Percentiles rank a stretch among this genome's conserved stretches.
These are phyloP conservation scores for Liriodendron chinense DNA, from an alignment of 164 flowering plant species.

Conservation along the genomic window DNA sequence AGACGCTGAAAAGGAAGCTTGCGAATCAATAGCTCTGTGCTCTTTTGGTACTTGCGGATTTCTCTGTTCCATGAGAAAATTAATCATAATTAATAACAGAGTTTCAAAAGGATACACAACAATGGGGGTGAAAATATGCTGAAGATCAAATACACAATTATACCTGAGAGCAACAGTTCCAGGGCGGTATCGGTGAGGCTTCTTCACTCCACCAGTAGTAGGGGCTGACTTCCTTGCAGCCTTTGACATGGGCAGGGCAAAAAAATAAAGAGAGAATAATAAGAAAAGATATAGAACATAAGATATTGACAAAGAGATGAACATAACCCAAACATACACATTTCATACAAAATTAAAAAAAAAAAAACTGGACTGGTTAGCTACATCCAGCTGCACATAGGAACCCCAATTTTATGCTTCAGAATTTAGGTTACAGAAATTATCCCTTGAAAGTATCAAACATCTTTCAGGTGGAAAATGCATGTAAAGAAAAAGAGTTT, in stretches of 20 bases:
- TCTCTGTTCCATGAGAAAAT: neutral
- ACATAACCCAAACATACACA: too few relatives aligned
- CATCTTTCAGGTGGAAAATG: too few relatives aligned
- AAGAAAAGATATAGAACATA: neutral
- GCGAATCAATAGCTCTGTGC: conserved; percentile 14
- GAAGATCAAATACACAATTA: neutral
- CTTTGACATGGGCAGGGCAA: conserved; percentile 16
- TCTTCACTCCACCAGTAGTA: conserved; percentile 91
- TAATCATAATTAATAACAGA: neutral
- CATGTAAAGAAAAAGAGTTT: too few relatives aligned
- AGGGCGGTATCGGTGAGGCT: conserved; percentile 90
- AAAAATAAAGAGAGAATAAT: neutral
- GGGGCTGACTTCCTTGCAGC: conserved; percentile 92
- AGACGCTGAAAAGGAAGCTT: conserved; percentile 15
- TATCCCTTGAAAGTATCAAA: too few relatives aligned
- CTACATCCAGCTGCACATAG: too few relatives aligned
- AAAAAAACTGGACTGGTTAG: too few relatives aligned
- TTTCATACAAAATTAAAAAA: too few relatives aligned
- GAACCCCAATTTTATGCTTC: too few relatives aligned
- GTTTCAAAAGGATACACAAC: neutral
- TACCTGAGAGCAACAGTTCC: conserved; percentile 92
- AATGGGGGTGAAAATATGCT: neutral
- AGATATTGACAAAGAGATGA: neutral
- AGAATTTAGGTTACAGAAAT: too few relatives aligned
- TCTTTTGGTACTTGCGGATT: conserved; percentile 13